Evolutionary conservation across 2,329 filamentous ascomycete species (phyloP).

Genomic region (Rasamsonia emersonii): DNA sequence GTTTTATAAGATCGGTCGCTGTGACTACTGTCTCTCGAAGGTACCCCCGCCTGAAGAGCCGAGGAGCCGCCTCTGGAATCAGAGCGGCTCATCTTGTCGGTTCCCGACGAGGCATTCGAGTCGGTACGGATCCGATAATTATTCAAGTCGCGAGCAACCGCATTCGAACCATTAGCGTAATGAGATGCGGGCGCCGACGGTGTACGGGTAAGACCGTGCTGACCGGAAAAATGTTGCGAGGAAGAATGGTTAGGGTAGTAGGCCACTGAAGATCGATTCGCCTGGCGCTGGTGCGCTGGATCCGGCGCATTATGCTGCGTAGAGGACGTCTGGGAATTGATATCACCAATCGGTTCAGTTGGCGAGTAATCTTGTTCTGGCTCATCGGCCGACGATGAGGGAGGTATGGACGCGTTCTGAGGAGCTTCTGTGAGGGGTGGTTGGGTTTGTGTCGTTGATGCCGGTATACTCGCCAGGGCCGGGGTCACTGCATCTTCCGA

Average conservation of each 20-base stretch:
- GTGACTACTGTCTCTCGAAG: slow-evolving; percentile 60
- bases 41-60: slow-evolving; percentile 52
- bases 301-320: slow-evolving; percentile 7
- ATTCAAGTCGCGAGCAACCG: slow-evolving; percentile 29
- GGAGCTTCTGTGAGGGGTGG: slow-evolving; percentile 6
- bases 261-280: slow-evolving; percentile 37
- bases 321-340: slow-evolving; percentile 1
- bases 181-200: slow-evolving; percentile 38
- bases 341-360: slow-evolving; percentile 7
- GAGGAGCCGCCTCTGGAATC: slow-evolving; percentile 55
- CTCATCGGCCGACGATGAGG: slow-evolving; percentile 3
- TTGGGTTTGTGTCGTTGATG: slow-evolving; percentile 14
- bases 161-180: slow-evolving; percentile 31
- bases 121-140: slow-evolving; percentile 52
- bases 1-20: slow-evolving; percentile 60
- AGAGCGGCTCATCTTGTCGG: slow-evolving; percentile 48
- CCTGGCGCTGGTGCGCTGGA: slow-evolving; percentile 14
- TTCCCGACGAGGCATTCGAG: slow-evolving; percentile 49
- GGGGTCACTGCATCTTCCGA: slow-evolving; percentile 25
- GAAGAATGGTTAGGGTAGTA: slow-evolving; percentile 11
- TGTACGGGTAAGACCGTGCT: slow-evolving; percentile 34
- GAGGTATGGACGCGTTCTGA: slow-evolving; percentile 3
- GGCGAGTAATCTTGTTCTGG: slow-evolving; percentile 11
- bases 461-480: slow-evolving; percentile 15
- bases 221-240: slow-evolving; percentile 30